Percentiles rank a stretch among this genome's conserved stretches.
These are phyloP conservation scores for Sinapis alba DNA, from an alignment of 441 rosid species.

Conservation along the genomic window DNA sequence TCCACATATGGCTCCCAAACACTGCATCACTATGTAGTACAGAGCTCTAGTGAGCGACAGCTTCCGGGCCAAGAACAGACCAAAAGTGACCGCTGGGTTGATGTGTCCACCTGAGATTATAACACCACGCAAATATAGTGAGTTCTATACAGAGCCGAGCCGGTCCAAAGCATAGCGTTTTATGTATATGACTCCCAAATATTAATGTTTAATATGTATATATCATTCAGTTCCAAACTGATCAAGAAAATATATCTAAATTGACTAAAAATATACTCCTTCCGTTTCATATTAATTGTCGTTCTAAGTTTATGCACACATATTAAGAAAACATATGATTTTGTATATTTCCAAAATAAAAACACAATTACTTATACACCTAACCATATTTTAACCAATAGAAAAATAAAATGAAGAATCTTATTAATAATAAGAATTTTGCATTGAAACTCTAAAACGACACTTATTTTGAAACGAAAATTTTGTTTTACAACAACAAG, in stretches of 20 bases:
- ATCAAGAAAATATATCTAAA: neutral
- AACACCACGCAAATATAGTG: neutral
- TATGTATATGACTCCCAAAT: neutral
- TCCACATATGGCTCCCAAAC: conserved; percentile 39
- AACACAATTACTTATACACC: too few species aligned
- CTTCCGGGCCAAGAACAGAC: conserved; percentile 41
- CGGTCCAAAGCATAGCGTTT: neutral
- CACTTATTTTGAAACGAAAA: too few species aligned
- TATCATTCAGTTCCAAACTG: too few species aligned
- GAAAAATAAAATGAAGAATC: too few species aligned
- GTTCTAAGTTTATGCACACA: too few species aligned
- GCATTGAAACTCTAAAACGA: too few species aligned
- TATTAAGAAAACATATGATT: too few species aligned
- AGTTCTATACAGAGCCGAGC: neutral
- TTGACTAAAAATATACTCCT: neutral
- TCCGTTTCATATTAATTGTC: too few species aligned
- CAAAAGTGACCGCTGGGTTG: conserved; percentile 34
- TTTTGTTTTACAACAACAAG: too few species aligned
- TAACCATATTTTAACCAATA: too few species aligned
- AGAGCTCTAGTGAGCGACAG: conserved; percentile 68
- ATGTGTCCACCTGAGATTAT: conserved; percentile 58
- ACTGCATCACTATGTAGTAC: conserved; percentile 68
- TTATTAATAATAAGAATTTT: too few species aligned
- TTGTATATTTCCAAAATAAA: too few species aligned
- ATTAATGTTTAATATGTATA: neutral